These are phyloP conservation scores for Paracamarosporium sp. DNA, from an alignment of 2,329 filamentous ascomycete genomes.

Conservation along the genomic window DNA sequence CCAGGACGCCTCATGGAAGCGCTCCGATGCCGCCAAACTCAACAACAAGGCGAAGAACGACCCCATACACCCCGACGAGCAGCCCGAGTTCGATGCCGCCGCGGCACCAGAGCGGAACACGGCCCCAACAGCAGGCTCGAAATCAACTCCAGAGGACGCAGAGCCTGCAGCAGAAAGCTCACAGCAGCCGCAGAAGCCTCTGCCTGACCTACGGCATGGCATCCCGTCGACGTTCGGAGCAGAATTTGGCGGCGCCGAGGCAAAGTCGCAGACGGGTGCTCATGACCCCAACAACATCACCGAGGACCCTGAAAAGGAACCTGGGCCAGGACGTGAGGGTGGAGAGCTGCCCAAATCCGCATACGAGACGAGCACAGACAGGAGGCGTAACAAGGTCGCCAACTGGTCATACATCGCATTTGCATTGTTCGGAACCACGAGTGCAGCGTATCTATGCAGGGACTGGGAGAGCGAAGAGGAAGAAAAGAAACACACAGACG, in stretches of 20 bases:
- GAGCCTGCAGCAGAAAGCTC: slow-evolving; percentile 49
- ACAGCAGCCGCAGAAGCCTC: slow-evolving; percentile 65
- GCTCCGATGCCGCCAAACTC: slow-evolving; percentile 48
- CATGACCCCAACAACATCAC: slow-evolving; percentile 57
- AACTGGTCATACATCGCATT: slow-evolving; percentile 75
- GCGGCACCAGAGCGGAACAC: slow-evolving; percentile 37
- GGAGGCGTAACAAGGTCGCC: slow-evolving; percentile 76
- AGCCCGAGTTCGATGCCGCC: slow-evolving; percentile 43
- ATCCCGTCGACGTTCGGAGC: slow-evolving; percentile 89
- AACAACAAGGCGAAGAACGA: slow-evolving; percentile 31
- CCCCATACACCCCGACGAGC: slow-evolving; percentile 39
- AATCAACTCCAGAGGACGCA: too few species aligned
- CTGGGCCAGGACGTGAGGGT: slow-evolving; percentile 56
- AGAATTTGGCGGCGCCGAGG: slow-evolving; percentile 65
- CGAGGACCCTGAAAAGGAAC: slow-evolving; percentile 58
- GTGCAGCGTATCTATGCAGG: slow-evolving; percentile 78
- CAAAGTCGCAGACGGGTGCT: slow-evolving; percentile 34
- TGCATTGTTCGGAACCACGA: slow-evolving; percentile 62
- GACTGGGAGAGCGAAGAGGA: slow-evolving; percentile 85
- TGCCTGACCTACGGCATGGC: slow-evolving; percentile 91
- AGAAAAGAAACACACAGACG: slow-evolving; percentile 69
- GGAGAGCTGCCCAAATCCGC: slow-evolving; percentile 76
- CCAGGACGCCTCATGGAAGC: slow-evolving; percentile 51
- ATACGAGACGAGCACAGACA: slow-evolving; percentile 91
- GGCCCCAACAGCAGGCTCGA: slow-evolving; percentile 31